Evolutionary conservation across 2,329 filamentous ascomycete genomes (phyloP).

Genomic region (Magnaporthiopsis rhizophila): DNA sequence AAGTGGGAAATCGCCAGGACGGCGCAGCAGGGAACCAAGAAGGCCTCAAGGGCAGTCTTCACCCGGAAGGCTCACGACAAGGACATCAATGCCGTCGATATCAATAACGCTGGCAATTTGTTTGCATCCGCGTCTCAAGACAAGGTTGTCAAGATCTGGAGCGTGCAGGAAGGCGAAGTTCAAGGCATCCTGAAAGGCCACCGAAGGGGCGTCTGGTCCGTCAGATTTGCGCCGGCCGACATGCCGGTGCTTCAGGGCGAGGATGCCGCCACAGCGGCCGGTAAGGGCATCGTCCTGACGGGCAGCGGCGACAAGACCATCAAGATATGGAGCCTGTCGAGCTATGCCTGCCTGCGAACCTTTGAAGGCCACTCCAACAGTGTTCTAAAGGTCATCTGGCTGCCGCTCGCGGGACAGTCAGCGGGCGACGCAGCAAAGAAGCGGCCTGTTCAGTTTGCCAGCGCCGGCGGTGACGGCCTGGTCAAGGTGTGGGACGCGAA

Average conservation of each 20-base stretch:
- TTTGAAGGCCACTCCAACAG: slow-evolving; percentile 97
- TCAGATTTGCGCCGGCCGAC: slow-evolving; percentile 76
- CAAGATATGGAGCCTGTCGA: slow-evolving; percentile 86
- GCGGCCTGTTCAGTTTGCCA: slow-evolving; percentile 62
- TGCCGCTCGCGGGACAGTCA: slow-evolving; percentile 47
- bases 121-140: slow-evolving; percentile 97
- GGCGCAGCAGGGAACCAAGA: slow-evolving; percentile 36
- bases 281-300: slow-evolving; percentile 76
- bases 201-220: slow-evolving; percentile 91
- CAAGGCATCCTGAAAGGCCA: slow-evolving; percentile 89
- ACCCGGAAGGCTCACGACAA: slow-evolving; percentile 97
- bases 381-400: slow-evolving; percentile 87
- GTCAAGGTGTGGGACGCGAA: slow-evolving; percentile 95
- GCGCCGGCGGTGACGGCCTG: slow-evolving; percentile 85
- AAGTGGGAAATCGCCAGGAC: slow-evolving; percentile 73
- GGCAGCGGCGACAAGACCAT: slow-evolving; percentile 94
- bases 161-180: slow-evolving; percentile 78
- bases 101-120: slow-evolving; percentile 64
- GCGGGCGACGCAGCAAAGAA: slow-evolving; percentile 44
- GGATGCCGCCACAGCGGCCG: slow-evolving; percentile 57
- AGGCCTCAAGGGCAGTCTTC: slow-evolving; percentile 60
- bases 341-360: slow-evolving; percentile 87
- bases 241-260: slow-evolving; percentile 68
- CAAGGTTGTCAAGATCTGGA: slow-evolving; percentile 95
- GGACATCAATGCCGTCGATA: slow-evolving; percentile 91